phyloP scores from a whole-genome alignment of 441 rosid genomes.

The Theobroma grandiflorum region DNA sequence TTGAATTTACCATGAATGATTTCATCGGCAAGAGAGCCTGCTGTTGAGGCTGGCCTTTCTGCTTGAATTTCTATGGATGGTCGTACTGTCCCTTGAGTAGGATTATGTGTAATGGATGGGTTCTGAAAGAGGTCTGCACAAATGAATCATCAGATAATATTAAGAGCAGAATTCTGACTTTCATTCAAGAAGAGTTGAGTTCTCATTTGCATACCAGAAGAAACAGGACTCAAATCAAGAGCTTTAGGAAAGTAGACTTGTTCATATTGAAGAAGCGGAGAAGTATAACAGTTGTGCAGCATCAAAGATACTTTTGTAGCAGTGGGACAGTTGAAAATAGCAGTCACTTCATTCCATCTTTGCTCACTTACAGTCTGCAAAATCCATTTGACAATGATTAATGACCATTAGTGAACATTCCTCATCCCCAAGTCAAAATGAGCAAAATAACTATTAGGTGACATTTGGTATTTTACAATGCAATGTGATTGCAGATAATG shows the following conservation, averaged over 20 bases:
- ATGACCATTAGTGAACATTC: not conserved
- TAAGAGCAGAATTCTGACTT: slow-evolving; percentile 11
- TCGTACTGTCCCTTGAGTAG: slow-evolving; percentile 53
- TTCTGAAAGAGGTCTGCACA: slow-evolving; percentile 52
- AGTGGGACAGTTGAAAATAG: slow-evolving; percentile 92
- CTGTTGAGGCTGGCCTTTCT: not conserved
- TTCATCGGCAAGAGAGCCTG: too few relatives aligned
- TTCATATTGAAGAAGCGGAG: slow-evolving; percentile 80
- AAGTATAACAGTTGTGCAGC: slow-evolving; percentile 85
- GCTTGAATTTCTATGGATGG: slow-evolving; percentile 56
- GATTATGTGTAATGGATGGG: slow-evolving; percentile 40
- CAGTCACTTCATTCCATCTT: slow-evolving; percentile 96
- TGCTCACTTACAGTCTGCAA: slow-evolving; percentile 80
- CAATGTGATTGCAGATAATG: too few relatives aligned
- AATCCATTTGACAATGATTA: slow-evolving; percentile 26
- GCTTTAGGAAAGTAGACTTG: slow-evolving; percentile 75
- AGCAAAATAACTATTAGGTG: too few relatives aligned
- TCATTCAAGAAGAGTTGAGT: slow-evolving; percentile 2
- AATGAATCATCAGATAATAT: slow-evolving; percentile 15
- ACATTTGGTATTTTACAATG: too few relatives aligned
- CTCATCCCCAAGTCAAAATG: too few relatives aligned
- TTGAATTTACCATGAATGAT: too few relatives aligned
- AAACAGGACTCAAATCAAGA: slow-evolving; percentile 50
- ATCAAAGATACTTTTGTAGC: slow-evolving; percentile 96
- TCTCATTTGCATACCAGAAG: slow-evolving; percentile 50